Evolutionary conservation across 2,329 filamentous ascomycete species (phyloP).

Genomic region (Gaeumannomyces sp.): DNA sequence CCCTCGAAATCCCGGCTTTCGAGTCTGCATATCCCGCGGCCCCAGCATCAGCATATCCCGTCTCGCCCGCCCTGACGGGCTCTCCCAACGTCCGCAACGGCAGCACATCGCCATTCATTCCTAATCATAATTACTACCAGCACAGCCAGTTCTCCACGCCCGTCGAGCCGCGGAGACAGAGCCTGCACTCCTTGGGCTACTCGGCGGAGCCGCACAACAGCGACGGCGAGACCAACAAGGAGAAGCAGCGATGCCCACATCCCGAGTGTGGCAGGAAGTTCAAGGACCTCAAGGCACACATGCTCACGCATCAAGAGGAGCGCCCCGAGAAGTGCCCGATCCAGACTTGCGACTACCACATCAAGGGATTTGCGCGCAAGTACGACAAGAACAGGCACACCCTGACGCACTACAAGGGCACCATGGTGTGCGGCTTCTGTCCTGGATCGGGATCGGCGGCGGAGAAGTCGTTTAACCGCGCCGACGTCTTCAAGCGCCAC

Average conservation of each 20-base stretch:
- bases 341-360: conserved; percentile 82
- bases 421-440: conserved; percentile 94
- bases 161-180: conserved; percentile 52
- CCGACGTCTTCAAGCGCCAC: conserved; percentile 93
- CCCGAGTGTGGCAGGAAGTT: conserved; percentile 79
- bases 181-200: conserved; percentile 56
- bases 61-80: conserved; percentile 59
- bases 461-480: conserved; percentile 93
- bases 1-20: conserved; percentile 44
- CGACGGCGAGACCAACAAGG: conserved; percentile 53
- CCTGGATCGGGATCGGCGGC: conserved; percentile 80
- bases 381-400: conserved; percentile 97
- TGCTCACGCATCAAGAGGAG: conserved; percentile 88
- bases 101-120: conserved; percentile 34
- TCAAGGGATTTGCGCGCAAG: conserved; percentile 88
- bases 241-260: conserved; percentile 70
- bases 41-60: conserved; percentile 38
- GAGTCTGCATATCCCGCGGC: conserved; percentile 41
- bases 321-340: conserved; percentile 93
- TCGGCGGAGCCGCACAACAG: conserved; percentile 56
- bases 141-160: conserved; percentile 43
- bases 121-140: conserved; percentile 28
- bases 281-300: conserved; percentile 89
- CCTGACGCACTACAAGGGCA: conserved; percentile 92
- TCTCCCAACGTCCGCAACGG: conserved; percentile 45